A percentile compares a stretch with the other conserved stretches of the same genome.
Conservation (phyloP, 208 protist genomes). For the Willaertia magna region DNA sequence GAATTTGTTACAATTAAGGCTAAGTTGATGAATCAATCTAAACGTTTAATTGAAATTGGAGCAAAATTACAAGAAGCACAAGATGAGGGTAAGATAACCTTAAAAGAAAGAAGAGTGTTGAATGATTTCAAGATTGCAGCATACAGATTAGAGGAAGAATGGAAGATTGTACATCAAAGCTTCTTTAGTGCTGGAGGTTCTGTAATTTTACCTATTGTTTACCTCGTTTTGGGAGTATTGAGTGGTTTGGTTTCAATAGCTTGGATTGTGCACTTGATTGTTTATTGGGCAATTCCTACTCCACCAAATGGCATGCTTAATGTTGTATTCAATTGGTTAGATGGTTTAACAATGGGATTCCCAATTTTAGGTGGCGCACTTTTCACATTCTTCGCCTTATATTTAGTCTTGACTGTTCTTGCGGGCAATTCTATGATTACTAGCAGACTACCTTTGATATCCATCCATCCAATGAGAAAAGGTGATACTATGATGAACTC, state of each 20-base stretch:
- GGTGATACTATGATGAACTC: slow-evolving; percentile 54
- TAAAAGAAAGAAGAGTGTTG: slow-evolving; percentile 22
- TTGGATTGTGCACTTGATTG: slow-evolving; percentile 35
- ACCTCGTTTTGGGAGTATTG: slow-evolving; percentile 31
- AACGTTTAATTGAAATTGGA: slow-evolving; percentile 27
- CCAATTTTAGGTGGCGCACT: slow-evolving; percentile 32
- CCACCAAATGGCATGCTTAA: slow-evolving; percentile 33
- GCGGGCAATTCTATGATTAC: slow-evolving; percentile 27
- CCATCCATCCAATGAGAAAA: slow-evolving; percentile 14
- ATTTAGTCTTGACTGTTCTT: slow-evolving; percentile 31
- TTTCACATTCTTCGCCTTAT: slow-evolving; percentile 41
- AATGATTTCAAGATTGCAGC: slow-evolving; percentile 32
- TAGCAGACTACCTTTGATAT: not conserved
- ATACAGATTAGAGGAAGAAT: slow-evolving; percentile 39
- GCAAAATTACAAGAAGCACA: slow-evolving; percentile 12
- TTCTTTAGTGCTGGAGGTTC: slow-evolving; percentile 32
- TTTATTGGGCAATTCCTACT: slow-evolving; percentile 20
- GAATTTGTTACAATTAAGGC: slow-evolving; percentile 32
- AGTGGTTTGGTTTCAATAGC: slow-evolving; percentile 13
- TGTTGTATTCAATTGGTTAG: slow-evolving; percentile 26
- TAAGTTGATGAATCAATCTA: slow-evolving; percentile 27
- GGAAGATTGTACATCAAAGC: slow-evolving; percentile 28
- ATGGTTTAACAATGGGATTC: slow-evolving; percentile 26
- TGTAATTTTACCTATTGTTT: slow-evolving; percentile 21
- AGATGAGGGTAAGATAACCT: slow-evolving; percentile 19